These are phyloP conservation scores for Alternaria sp. DNA, from an alignment of 2,329 filamentous ascomycete species.

Conservation along the genomic window DNA sequence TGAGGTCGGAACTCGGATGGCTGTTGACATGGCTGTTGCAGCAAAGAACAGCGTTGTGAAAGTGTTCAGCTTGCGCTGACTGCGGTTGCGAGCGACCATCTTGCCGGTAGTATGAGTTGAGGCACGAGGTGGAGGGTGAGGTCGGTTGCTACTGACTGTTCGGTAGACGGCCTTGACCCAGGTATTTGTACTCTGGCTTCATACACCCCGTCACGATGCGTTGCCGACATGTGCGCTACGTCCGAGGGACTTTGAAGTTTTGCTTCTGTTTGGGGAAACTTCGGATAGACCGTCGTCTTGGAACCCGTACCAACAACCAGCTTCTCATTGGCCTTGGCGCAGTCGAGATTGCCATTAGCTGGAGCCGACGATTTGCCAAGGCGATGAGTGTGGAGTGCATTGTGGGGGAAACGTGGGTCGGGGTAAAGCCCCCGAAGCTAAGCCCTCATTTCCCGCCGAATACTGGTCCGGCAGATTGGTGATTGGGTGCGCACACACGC, in stretches of 20 bases:
- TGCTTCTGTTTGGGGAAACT: slow-evolving; percentile 7
- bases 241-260: slow-evolving; percentile 6
- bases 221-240: slow-evolving; percentile 1
- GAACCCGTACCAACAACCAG: background rate
- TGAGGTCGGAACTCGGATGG: slow-evolving; percentile 11
- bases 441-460: background rate
- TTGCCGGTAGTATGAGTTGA: slow-evolving; percentile 3
- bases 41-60: slow-evolving; percentile 21
- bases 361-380: slow-evolving; percentile 18
- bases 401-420: slow-evolving; percentile 7
- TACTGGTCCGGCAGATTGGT: slow-evolving; percentile 10
- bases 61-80: slow-evolving; percentile 17
- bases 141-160: background rate
- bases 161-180: background rate
- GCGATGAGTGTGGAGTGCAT: slow-evolving; percentile 18
- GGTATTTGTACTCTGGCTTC: slow-evolving; percentile 17
- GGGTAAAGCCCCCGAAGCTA: slow-evolving; percentile 10
- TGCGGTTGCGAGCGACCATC: slow-evolving; percentile 15
- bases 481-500: slow-evolving; percentile 8
- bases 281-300: slow-evolving; percentile 1
- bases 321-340: background rate
- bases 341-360: background rate
- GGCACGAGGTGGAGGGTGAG: background rate
- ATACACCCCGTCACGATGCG: background rate
- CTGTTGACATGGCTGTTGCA: slow-evolving; percentile 19